These are phyloP conservation scores for Claviceps citrina DNA, from an alignment of 2,329 filamentous ascomycete genomes.

Conservation along the genomic window DNA sequence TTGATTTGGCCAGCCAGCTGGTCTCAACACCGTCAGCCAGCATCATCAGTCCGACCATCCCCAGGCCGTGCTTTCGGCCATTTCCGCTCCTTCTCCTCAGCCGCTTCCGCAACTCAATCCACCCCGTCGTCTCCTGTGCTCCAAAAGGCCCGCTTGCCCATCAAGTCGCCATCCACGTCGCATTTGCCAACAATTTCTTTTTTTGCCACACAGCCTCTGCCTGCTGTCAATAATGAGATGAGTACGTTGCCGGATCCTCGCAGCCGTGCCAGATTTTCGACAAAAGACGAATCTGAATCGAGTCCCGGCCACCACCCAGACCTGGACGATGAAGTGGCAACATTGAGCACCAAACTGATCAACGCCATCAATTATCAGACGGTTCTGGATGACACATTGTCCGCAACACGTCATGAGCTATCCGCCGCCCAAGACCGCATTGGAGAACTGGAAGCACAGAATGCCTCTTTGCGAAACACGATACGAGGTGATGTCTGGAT, in stretches of 20 bases:
- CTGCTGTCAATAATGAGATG: conserved; percentile 41
- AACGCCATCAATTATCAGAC: conserved; percentile 97
- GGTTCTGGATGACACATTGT: conserved; percentile 73
- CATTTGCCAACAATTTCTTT: conserved; percentile 24
- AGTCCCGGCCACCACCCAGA: conserved; percentile 35
- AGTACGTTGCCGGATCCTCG: conserved; percentile 55
- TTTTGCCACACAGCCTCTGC: conserved; percentile 21
- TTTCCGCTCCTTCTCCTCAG: conserved; percentile 37
- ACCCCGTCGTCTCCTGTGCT: conserved; percentile 21
- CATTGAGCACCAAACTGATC: conserved; percentile 87
- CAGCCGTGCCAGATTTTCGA: conserved; percentile 33
- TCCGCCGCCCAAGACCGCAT: conserved; percentile 56
- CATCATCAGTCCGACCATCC: conserved; percentile 13
- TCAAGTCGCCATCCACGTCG: conserved; percentile 22
- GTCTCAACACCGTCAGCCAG: conserved; percentile 25
- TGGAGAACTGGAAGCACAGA: conserved; percentile 46
- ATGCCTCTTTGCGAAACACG: conserved; percentile 55
- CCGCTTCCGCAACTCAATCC: conserved; percentile 25
- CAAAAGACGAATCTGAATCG: conserved; percentile 15
- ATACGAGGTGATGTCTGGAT: conserved; percentile 63
- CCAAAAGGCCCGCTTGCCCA: conserved; percentile 16
- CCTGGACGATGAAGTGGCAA: conserved; percentile 61
- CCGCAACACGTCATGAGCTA: conserved; percentile 68
- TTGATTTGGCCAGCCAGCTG: conserved; percentile 40
- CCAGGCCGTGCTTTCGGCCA: conserved; percentile 26